A percentile compares a stretch with the other conserved stretches of the same genome.
Evolutionary conservation across 1,139 yeast species (phyloP).

Genomic region (Insectozyma bohioensis): DNA sequence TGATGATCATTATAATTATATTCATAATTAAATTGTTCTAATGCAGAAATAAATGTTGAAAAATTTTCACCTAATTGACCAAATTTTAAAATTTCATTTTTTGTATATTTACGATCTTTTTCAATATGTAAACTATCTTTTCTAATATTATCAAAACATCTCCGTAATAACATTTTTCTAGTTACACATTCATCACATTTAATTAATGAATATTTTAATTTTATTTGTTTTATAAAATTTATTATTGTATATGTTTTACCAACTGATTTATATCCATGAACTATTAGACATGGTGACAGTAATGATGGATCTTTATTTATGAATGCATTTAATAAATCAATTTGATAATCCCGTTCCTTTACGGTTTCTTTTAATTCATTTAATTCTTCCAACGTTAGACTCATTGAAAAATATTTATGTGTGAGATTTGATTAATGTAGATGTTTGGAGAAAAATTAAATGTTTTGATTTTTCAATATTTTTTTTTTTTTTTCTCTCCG

Average conservation of each 20-base stretch:
- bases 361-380: constrained; percentile 9
- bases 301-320: constrained; percentile 20
- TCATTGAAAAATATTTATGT: constrained; percentile 9
- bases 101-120: constrained; percentile 7
- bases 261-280: constrained; percentile 43
- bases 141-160: constrained; percentile 31
- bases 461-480: neutral
- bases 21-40: constrained; percentile 37
- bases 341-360: constrained; percentile 22
- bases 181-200: constrained; percentile 43
- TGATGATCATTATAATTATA: constrained; percentile 40
- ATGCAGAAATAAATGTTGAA: constrained; percentile 41
- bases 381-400: constrained; percentile 11
- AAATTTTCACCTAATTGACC: constrained; percentile 47
- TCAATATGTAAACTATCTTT: constrained; percentile 27
- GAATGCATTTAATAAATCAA: constrained; percentile 25
- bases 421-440: no score
- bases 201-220: constrained; percentile 26
- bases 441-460: no score
- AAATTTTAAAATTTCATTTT: constrained; percentile 16
- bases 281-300: constrained; percentile 31
- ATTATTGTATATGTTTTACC: constrained; percentile 39
- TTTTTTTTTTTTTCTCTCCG: constrained; percentile 2
- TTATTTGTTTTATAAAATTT: constrained; percentile 24
- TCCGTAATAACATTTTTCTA: constrained; percentile 37